A percentile compares a stretch with the other conserved stretches of the same genome.
These are phyloP conservation scores for Russula foetens DNA, from an alignment of 768 basidiomycete genomes.

Conservation along the genomic window DNA sequence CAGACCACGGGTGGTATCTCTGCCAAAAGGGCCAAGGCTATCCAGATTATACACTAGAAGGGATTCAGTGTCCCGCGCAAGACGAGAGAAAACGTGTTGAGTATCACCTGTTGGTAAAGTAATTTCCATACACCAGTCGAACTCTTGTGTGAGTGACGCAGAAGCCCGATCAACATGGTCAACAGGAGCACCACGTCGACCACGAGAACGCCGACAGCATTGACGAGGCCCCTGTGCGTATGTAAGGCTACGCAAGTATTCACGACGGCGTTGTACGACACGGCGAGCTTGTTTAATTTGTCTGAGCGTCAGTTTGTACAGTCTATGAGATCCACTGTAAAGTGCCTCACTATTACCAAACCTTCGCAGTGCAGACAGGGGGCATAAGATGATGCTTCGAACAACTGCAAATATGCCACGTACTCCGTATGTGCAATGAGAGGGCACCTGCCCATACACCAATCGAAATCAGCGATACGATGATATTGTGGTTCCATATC, in stretches of 20 bases:
- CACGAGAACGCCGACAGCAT: background rate
- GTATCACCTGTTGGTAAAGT: slow-evolving; percentile 11
- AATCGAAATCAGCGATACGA: background rate
- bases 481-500: background rate
- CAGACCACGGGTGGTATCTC: background rate
- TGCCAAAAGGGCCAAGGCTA: background rate
- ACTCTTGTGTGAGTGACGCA: background rate
- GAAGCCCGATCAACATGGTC: background rate
- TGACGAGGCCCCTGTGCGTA: background rate
- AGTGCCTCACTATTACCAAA: background rate
- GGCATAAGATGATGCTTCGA: background rate
- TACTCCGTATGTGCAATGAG: background rate
- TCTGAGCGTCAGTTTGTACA: background rate
- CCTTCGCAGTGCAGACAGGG: background rate
- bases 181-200: background rate
- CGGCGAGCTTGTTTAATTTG: background rate
- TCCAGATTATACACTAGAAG: slow-evolving; percentile 2
- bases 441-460: background rate
- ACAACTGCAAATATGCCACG: background rate
- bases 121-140: slow-evolving; percentile 2
- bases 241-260: background rate
- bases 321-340: background rate
- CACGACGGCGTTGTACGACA: background rate
- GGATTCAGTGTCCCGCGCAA: background rate
- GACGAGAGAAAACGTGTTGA: too few relatives aligned